These are phyloP conservation scores for Streptanthus diversifolius DNA, from an alignment of 345 rosid species.

Conservation along the genomic window DNA sequence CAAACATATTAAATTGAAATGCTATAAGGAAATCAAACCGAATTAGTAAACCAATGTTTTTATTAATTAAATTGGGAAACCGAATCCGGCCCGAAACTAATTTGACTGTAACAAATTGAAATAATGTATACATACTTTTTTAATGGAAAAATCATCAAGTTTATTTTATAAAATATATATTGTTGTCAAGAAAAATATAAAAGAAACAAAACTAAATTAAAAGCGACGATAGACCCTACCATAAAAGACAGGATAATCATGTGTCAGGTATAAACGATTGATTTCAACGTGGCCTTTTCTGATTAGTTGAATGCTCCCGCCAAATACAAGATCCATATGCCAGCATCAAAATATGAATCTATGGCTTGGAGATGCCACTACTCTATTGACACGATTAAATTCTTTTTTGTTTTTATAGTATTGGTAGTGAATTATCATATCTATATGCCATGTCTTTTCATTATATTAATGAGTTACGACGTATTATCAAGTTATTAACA, in stretches of 20 bases:
- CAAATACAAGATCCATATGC: background rate
- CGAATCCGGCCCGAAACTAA: background rate
- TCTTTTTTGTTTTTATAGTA: background rate
- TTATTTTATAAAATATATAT: background rate
- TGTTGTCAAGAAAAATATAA: background rate
- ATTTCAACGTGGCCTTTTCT: background rate
- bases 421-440: background rate
- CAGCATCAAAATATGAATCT: constrained; percentile 16
- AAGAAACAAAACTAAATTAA: background rate
- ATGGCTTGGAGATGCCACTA: constrained; percentile 13
- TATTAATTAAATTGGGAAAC: background rate
- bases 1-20: background rate
- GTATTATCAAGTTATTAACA: background rate
- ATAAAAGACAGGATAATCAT: constrained; percentile 11
- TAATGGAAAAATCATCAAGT: background rate
- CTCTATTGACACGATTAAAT: constrained; percentile 3
- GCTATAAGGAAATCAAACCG: background rate
- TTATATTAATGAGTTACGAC: background rate
- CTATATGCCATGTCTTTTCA: background rate
- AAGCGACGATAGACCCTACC: constrained; percentile 19
- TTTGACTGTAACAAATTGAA: no score
- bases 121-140: no score
- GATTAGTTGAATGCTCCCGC: constrained; percentile 7
- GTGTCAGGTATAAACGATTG: background rate
- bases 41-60: background rate